Evolutionary conservation across 345 rosid genomes (phyloP), one percentile per base, ranked within the genome.

Genomic region (Reutealis trisperma): DNA sequence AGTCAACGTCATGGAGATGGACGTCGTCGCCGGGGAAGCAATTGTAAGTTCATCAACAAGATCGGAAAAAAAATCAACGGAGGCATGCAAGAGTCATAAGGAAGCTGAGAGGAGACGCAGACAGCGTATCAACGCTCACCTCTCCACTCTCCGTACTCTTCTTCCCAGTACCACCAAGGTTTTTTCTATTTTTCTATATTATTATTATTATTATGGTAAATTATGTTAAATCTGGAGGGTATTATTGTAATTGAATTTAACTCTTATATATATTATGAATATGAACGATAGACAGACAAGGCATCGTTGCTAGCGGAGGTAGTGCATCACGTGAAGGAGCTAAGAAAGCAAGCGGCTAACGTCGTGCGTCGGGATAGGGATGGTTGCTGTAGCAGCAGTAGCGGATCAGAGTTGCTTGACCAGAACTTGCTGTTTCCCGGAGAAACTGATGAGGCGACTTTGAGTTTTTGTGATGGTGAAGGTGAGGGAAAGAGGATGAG

Each of bases 301-400:
- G 96, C 97, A 59, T 86, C 97, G 49, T 85, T 93, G 87, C 85
- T 93, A 25, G 96, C 96, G 30, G 94, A 91, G 81, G 97, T 91
- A 81, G 93, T 93, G 67, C 90, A 83, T 60, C 91, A 83, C 78
- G 84, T 90, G 84, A 88, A 78, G 83, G 92, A 90, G 79, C 78
- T 89, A 63, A 82, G 78, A 67, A 76, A 62, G 74, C 88, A 89
- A 62, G 89, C 86, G 16, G 85, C 87, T 25, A 87, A 83, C 78
- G 44, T 75, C 58, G 83, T 67, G 19, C 47, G 63, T 19, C 72
- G 24, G 30, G 79, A 44, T 21, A 59, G 73, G 14, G 77, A 54
- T 21, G 63, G 75, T 47, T 70, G 54, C 71, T 22, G 87, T 51
- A 15, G 55, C 55, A 51, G 51, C 54, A 15, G 30, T 10, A 63